phyloP scores from a whole-genome alignment of 805 yeast genomes.

The Ogataea siamensis region DNA sequence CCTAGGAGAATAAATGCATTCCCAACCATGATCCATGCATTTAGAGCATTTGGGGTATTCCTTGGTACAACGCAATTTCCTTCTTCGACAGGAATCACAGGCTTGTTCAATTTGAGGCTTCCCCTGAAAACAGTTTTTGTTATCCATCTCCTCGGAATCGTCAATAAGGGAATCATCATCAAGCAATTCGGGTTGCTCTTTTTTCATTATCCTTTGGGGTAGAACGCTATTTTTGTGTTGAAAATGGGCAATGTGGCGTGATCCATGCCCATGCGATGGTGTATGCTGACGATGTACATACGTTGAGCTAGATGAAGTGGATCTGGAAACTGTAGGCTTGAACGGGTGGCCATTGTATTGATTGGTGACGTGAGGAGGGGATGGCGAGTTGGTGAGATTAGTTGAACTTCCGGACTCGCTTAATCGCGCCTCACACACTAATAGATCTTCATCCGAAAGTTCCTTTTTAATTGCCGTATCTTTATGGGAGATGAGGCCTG shows the following conservation, averaged over 20 bases:
- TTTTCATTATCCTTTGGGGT: conserved; percentile 12
- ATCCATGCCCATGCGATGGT: conserved; percentile 23
- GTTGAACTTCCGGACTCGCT: conserved; percentile 1
- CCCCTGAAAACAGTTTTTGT: not conserved
- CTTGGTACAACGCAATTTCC: conserved; percentile 80
- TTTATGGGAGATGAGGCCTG: not conserved
- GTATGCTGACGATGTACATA: conserved; percentile 25
- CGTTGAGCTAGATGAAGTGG: conserved; percentile 16
- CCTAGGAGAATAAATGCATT: conserved; percentile 76
- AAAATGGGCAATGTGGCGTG: conserved; percentile 22
- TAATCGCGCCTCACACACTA: not conserved
- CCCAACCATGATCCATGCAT: conserved; percentile 69
- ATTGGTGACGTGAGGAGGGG: not conserved
- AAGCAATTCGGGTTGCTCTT: conserved; percentile 1
- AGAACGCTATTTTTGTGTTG: conserved; percentile 15
- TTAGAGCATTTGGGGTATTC: conserved; percentile 74
- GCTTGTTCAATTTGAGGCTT: conserved; percentile 47
- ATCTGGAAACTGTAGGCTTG: conserved; percentile 1
- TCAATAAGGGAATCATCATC: conserved; percentile 5
- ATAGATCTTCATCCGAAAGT: conserved; percentile 1
- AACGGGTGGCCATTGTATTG: not conserved
- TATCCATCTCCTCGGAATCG: conserved; percentile 1
- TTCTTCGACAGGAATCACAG: conserved; percentile 80
- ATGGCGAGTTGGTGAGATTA: not conserved
- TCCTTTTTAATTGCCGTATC: conserved; percentile 4